Evolutionary conservation across 2,329 filamentous ascomycete species (phyloP), one percentile per base, ranked within the genome.

Genomic region (Aquanectria penicillioides): DNA sequence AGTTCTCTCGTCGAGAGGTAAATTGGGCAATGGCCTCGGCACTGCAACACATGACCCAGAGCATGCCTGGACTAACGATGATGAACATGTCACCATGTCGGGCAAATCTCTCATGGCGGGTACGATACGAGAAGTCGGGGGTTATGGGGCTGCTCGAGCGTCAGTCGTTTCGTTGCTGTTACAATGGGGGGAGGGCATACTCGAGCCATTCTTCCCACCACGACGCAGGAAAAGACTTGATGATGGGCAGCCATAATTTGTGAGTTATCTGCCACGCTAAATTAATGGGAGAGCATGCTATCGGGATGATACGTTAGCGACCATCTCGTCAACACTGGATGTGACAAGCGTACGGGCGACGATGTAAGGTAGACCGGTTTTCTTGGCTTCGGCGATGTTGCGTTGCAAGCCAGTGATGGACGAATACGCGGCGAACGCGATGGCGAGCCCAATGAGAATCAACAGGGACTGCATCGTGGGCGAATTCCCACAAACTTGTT

Each of bases 11-110:
- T 41, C 88, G 81, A 4, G 82, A 79, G 2, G 86, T 86, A 50
- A 94, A 83, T 70, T 91, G 87, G 55, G 81, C 81, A 53, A 91
- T 86, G 15, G 83, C 85, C 58, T 89, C 87, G 13, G 90, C 83
- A 72, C 89, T 86, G 36, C 85, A 83, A 5, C 86, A 86, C 64
- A 82, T 84, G 29, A 90, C 65, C 15, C 81, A 71, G 13, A 87
- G 77, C 28, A 71, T 73, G 7, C 78, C 77, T 0, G 89, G 87
- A 0, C 86, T 82, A 7, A 89, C 88, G n/a, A 87, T 67, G 7
- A 93, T 65, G 66, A 92, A 89, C 11, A 83, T 80, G 64, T 93
- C 89, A 37, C 86, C 88, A 9, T 86, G 69, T 13, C 81, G 78
- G 23, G 82, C 77, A 69, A 89, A 93, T 13, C 84, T 79, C 17